phyloP scores from a whole-genome alignment of 1,284 basidiomycete species.

The Lignosus rhinocerotis region DNA sequence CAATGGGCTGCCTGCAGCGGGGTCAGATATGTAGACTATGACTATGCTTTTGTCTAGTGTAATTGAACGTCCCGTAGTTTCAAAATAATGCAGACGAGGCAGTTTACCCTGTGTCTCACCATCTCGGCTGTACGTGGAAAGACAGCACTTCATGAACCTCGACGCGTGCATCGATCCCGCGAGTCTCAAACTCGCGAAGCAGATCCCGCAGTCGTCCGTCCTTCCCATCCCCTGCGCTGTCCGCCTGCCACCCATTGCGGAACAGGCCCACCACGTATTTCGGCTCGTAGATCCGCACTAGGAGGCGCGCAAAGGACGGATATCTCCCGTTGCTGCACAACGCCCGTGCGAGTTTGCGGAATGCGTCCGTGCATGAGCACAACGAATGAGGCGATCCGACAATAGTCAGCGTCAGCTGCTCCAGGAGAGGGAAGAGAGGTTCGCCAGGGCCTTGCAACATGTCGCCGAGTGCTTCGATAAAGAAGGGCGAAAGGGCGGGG shows the following conservation, averaged over 20 bases:
- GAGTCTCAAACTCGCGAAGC: too few relatives aligned
- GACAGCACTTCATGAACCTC: too few relatives aligned
- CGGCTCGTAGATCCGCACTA: neutral
- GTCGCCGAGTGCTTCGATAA: neutral
- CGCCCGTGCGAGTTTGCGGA: neutral
- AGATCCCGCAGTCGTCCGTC: too few relatives aligned
- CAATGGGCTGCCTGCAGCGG: too few relatives aligned
- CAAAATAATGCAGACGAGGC: too few relatives aligned
- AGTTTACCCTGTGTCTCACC: too few relatives aligned
- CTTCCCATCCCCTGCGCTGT: neutral
- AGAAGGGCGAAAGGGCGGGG: neutral
- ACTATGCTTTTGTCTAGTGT: too few relatives aligned
- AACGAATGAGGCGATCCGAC: neutral
- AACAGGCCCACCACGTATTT: neutral
- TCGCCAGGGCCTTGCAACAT: neutral
- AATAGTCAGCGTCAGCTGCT: neutral
- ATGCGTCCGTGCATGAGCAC: neutral
- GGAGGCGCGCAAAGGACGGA: neutral
- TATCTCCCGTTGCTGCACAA: neutral
- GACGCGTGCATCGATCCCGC: too few relatives aligned
- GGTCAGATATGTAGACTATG: too few relatives aligned
- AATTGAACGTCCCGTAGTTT: too few relatives aligned
- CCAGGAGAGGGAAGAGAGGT: neutral
- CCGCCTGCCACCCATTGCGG: neutral
- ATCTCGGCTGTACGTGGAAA: too few relatives aligned